Base-by-base conservation (phyloP, 495 filamentous ascomycete genomes). In the Aspergillus leporis region DNA sequence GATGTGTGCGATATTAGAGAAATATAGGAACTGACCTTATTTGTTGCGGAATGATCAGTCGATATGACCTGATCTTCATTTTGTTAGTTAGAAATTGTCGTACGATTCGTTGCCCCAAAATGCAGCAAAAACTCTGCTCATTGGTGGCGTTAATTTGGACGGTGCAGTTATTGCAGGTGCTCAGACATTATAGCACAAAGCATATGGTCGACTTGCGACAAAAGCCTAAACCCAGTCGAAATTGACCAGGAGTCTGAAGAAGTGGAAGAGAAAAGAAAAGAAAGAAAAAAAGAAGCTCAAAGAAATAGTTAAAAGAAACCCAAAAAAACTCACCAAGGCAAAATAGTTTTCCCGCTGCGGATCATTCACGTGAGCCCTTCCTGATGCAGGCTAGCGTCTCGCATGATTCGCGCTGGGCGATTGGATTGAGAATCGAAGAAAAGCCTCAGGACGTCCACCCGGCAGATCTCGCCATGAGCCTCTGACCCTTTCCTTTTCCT, bases 21-120 rank as follows among this genome's bases (percentile, higher is more conserved):
- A 58, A 54, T 63, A 56, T 36, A 22, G 18, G 41, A 16, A 36
- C 1, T 23, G 43, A 32, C 68, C 72, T 76, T 61, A 77, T 72
- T 58, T 61, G 61, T 41, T 16, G 31, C 36, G 50, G 3, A n/a
- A 28, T 46, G 52, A 49, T 56, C 40, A 52, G 47, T 21, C 28
- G 43, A 22, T 18, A 60, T 68, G 59, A 65, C 53, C 59, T 70
- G 67, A 66, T 52, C 60, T 55, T 52, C 53, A 56, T 68, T 13
- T 53, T 38, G 50, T 38, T 53, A 10, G 21, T 21, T 23, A n/a
- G 10, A n/a, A 23, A 7, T 47, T 22, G 43, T 47, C 19, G 43
- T 47, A 47, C 19, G 43, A 47, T 47, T 23, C 19, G 23, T n/a
- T 19, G 16, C 43, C 2, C 16, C 2, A 3, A 47, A 47, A 54